Conservation (phyloP, 441 rosid species). For the Eutrema salsugineum region DNA sequence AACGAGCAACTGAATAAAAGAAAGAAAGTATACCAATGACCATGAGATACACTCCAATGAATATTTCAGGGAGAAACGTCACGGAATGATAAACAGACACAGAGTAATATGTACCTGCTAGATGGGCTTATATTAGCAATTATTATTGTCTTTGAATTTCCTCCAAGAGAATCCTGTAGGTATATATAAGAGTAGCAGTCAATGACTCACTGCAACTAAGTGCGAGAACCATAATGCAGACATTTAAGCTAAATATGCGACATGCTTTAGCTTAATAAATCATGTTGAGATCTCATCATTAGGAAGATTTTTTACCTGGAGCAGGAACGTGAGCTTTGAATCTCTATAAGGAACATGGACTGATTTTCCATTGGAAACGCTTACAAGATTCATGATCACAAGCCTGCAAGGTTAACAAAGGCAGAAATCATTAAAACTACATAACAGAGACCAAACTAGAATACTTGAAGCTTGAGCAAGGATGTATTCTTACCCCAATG, state of each 20-base stretch:
- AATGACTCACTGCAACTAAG: slow-evolving; percentile 4
- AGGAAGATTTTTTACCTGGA: slow-evolving; percentile 55
- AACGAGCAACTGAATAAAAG: slow-evolving; percentile 66
- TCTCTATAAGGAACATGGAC: slow-evolving; percentile 97
- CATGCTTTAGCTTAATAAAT: background rate
- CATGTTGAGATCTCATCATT: background rate
- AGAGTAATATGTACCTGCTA: slow-evolving; percentile 18
- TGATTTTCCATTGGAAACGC: slow-evolving; percentile 91
- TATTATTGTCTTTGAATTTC: slow-evolving; percentile 91
- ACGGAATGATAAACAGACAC: background rate
- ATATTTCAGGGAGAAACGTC: background rate
- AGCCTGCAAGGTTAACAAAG: slow-evolving; percentile 54
- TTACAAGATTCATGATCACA: slow-evolving; percentile 97
- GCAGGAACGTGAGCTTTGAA: slow-evolving; percentile 97
- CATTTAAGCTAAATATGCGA: background rate
- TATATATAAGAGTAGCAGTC: slow-evolving; percentile 12
- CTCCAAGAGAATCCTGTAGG: slow-evolving; percentile 95
- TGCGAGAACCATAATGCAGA: background rate
- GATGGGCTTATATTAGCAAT: slow-evolving; percentile 83
- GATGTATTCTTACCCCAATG: slow-evolving; percentile 68
- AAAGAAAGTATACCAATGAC: background rate
- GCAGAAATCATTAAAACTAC: slow-evolving; percentile 2
- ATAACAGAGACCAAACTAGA: background rate
- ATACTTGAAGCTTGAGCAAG: background rate
- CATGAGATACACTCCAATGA: background rate